Conservation (phyloP, 108 stramenopile genomes). For the Fistulifera pelliculosa region DNA sequence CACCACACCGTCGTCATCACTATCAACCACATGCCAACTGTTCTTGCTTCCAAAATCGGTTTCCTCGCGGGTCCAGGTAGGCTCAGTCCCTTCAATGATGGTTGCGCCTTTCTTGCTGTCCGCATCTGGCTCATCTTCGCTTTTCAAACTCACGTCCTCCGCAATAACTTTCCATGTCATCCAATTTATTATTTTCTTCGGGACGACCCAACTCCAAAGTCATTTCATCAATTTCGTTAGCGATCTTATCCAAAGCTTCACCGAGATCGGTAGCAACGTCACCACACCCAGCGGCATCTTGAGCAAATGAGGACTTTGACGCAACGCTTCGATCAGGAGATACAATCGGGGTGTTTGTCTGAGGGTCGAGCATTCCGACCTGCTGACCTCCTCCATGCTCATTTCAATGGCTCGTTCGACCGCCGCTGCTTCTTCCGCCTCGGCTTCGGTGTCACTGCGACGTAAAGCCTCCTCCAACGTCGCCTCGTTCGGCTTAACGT, state of each 20-base stretch:
- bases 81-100: conserved; percentile 24
- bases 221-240: conserved; percentile 34
- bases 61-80: background rate
- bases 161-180: background rate
- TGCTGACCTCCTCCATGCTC: conserved; percentile 5
- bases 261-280: conserved; percentile 67
- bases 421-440: background rate
- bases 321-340: too few relatives aligned
- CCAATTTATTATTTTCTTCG: conserved; percentile 4
- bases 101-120: conserved; percentile 15
- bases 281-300: conserved; percentile 64
- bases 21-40: conserved; percentile 11
- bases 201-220: conserved; percentile 13
- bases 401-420: background rate
- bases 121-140: background rate
- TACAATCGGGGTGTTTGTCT: too few relatives aligned
- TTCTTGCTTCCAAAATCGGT: conserved; percentile 7
- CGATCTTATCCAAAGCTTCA: conserved; percentile 37
- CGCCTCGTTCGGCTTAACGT: background rate
- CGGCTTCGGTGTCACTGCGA: background rate
- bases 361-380: background rate
- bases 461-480: background rate
- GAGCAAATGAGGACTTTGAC: conserved; percentile 32
- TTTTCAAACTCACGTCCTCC: conserved; percentile 2
- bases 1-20: conserved; percentile 7